Evolutionary conservation across 805 yeast species (phyloP).

Genomic region (Candida jianshihensis): DNA sequence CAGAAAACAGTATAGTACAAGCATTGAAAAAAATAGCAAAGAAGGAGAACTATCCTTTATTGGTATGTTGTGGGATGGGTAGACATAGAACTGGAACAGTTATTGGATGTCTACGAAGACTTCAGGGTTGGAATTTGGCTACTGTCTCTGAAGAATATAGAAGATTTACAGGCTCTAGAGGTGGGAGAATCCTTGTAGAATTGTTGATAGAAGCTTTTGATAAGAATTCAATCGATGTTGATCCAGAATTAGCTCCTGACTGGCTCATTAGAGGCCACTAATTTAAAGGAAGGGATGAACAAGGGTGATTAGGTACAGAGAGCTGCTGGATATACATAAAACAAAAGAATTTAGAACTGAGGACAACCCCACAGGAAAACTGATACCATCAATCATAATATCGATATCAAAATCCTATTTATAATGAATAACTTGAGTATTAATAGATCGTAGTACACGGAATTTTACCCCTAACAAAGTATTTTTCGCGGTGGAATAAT

Average conservation of each 20-base stretch:
- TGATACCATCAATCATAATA: too few species aligned
- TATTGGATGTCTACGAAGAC: conserved; percentile 82
- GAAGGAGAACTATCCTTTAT: conserved; percentile 69
- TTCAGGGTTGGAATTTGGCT: conserved; percentile 98
- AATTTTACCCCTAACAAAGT: not conserved
- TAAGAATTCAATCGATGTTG: conserved; percentile 35
- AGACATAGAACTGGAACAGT: conserved; percentile 96
- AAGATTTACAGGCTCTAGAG: conserved; percentile 86
- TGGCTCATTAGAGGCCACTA: conserved; percentile 37
- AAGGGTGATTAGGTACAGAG: too few species aligned
- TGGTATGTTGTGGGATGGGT: conserved; percentile 98
- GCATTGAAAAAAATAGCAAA: conserved; percentile 74
- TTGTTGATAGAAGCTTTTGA: conserved; percentile 74
- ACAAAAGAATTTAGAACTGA: too few species aligned
- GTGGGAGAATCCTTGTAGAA: conserved; percentile 90
- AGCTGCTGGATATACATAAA: too few species aligned
- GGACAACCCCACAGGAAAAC: too few species aligned
- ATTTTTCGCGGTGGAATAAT: not conserved
- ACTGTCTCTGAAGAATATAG: conserved; percentile 89
- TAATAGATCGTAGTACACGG: too few species aligned
- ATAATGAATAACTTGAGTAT: too few species aligned
- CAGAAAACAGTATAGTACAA: conserved; percentile 70
- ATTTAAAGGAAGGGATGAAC: too few species aligned
- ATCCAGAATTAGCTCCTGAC: conserved; percentile 37
- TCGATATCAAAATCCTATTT: too few species aligned